Base-by-base conservation (phyloP, 2,329 filamentous ascomycete genomes). In the Paracamarosporium sp. region DNA sequence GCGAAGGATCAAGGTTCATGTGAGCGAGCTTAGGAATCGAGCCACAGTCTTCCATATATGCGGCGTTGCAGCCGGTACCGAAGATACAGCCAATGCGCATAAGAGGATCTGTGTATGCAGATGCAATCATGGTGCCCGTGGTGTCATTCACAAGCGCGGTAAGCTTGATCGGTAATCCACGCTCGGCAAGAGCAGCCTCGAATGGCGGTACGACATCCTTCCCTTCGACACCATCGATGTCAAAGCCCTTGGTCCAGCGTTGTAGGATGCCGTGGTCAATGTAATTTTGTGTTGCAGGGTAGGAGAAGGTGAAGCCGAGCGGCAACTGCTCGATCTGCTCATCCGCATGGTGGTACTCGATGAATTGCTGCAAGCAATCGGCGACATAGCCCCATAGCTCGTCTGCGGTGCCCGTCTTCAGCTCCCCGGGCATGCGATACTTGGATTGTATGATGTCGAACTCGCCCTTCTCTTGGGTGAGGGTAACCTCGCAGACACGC, bases 11-110 rank as follows among this genome's bases (percentile, higher is more conserved):
- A 35, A 98, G 86, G 71, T 96, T 95, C 83, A 96, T 86, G 80
- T 97, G 88, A 11, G 90, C 92, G 53, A 99, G 87, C 84, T 99
- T 99, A 64, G 93, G 94, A 64, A 99, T 92, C 12, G 90, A 91
- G 64, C 92, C 93, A 63, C 87, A 91, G 71, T 96, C 81, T 79
- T 99, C 95, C 90, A 99, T 96, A 82, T 99, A 99, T 36, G 95
- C 95, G 38, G 94, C 95, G 72, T 99, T 99, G 81, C 95, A 97
- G 58, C 95, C 95, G 12, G 95, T 99, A 69, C 95, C 95, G 71
- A 99, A 99, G 74, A 99, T 99, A 79, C 94, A 97, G 55, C 95
- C 95, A 70, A 98, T 95, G 80, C 88, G 93, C 86, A 97, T 96
- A 67, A 89, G 87, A 44, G 89, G 82, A 75, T 99, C 93, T n/a